These are phyloP conservation scores for Sutorius eximius DNA, from an alignment of 1,284 basidiomycete species.

Conservation along the genomic window DNA sequence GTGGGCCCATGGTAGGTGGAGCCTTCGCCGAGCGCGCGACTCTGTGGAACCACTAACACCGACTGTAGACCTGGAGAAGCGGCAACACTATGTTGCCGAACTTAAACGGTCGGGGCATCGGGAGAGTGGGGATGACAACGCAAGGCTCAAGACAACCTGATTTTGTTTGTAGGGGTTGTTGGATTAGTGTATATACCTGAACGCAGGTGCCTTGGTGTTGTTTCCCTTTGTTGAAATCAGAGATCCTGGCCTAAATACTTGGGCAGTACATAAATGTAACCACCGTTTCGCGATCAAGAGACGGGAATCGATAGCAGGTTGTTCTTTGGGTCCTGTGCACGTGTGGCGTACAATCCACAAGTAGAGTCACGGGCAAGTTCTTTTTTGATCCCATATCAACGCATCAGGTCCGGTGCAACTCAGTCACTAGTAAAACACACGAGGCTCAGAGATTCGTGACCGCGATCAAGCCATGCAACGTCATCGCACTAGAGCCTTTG, in stretches of 20 bases:
- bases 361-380: too few species aligned
- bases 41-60: not conserved
- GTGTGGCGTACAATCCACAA: not conserved
- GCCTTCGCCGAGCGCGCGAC: too few species aligned
- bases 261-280: too few species aligned
- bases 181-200: not conserved
- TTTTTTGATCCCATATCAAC: too few species aligned
- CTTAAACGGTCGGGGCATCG: not conserved
- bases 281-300: too few species aligned
- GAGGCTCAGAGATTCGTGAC: too few species aligned
- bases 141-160: slow-evolving; percentile 1
- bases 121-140: not conserved
- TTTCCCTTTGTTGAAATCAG: not conserved
- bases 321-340: too few species aligned
- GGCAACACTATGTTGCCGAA: slow-evolving; percentile 63
- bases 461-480: too few species aligned
- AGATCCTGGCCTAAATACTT: not conserved
- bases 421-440: too few species aligned
- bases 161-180: not conserved
- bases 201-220: not conserved
- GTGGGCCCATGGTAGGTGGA: slow-evolving; percentile 88
- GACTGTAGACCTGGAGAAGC: slow-evolving; percentile 68
- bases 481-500: too few species aligned
- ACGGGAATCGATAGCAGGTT: too few species aligned
- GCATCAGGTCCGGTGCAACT: too few species aligned